Conservation (phyloP, 2,329 filamentous ascomycete genomes). For the Diaporthe destruens region DNA sequence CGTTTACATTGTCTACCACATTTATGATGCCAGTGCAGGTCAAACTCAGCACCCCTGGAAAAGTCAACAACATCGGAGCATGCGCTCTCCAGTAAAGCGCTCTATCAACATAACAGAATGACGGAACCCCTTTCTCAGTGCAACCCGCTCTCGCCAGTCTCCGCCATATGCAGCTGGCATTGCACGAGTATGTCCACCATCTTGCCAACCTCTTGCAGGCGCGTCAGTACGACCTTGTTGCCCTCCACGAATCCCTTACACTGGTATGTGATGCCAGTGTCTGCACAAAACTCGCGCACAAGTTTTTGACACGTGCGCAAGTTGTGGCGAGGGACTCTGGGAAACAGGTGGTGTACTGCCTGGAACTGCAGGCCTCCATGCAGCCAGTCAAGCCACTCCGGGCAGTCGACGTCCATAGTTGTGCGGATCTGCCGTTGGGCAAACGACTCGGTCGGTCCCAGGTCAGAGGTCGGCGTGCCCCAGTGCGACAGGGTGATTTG, state of each 20-base stretch:
- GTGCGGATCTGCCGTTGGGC: slow-evolving; percentile 77
- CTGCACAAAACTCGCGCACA: slow-evolving; percentile 70
- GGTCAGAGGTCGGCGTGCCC: slow-evolving; percentile 76
- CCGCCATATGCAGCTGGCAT: slow-evolving; percentile 66
- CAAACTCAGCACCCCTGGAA: no score
- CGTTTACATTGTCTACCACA: not conserved
- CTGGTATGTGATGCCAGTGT: slow-evolving; percentile 38
- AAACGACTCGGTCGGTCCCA: slow-evolving; percentile 75
- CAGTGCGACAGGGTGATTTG: slow-evolving; percentile 81
- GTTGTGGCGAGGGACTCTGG: slow-evolving; percentile 77
- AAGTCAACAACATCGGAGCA: not conserved
- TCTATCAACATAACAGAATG: slow-evolving; percentile 9
- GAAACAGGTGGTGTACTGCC: slow-evolving; percentile 78
- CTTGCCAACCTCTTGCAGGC: slow-evolving; percentile 69
- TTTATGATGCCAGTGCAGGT: not conserved
- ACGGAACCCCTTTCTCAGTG: not conserved
- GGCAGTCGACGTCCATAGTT: slow-evolving; percentile 81
- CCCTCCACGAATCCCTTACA: slow-evolving; percentile 39
- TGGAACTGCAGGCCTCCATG: slow-evolving; percentile 82
- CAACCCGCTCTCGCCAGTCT: slow-evolving; percentile 51
- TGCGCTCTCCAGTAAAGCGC: not conserved
- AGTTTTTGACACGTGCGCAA: slow-evolving; percentile 70
- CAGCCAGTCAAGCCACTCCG: slow-evolving; percentile 78
- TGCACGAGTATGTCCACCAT: slow-evolving; percentile 71
- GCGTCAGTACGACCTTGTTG: slow-evolving; percentile 51